These are phyloP conservation scores for Debaryomyces maramus DNA, from an alignment of 805 yeast species.

Conservation along the genomic window DNA sequence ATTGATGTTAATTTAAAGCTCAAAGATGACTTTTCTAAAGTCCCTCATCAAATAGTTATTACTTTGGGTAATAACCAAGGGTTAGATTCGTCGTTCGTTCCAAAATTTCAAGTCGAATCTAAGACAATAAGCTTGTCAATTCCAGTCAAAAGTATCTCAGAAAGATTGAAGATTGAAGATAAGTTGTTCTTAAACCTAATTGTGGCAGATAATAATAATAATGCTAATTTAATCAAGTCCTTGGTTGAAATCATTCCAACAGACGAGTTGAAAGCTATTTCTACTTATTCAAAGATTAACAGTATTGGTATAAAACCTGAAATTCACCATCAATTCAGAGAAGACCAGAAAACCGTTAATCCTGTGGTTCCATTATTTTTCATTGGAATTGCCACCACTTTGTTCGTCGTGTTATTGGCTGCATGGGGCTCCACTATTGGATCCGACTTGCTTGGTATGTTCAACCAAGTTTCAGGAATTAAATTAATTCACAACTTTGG, in stretches of 20 bases:
- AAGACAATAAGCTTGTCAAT: slow-evolving; percentile 24
- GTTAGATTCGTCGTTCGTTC: slow-evolving; percentile 33
- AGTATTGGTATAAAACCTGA: slow-evolving; percentile 56
- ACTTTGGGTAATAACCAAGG: slow-evolving; percentile 29
- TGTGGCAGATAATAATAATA: slow-evolving; percentile 24
- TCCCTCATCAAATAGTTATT: slow-evolving; percentile 38
- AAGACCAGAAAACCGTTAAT: slow-evolving; percentile 53
- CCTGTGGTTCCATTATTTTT: slow-evolving; percentile 53
- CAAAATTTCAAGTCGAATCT: slow-evolving; percentile 21
- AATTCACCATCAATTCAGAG: slow-evolving; percentile 61
- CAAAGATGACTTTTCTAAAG: slow-evolving; percentile 15
- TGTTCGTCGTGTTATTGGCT: slow-evolving; percentile 44
- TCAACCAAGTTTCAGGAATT: slow-evolving; percentile 33
- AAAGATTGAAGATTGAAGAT: slow-evolving; percentile 34
- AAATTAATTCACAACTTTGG: slow-evolving; percentile 40
- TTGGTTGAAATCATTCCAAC: slow-evolving; percentile 35
- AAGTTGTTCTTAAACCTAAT: slow-evolving; percentile 30
- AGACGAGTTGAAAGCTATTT: slow-evolving; percentile 22
- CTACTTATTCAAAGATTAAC: slow-evolving; percentile 24
- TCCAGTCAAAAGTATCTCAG: slow-evolving; percentile 31
- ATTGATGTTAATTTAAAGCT: slow-evolving; percentile 29
- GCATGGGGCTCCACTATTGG: slow-evolving; percentile 41
- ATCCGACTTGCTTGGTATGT: slow-evolving; percentile 30
- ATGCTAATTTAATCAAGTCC: slow-evolving; percentile 21
- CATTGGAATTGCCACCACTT: slow-evolving; percentile 41